A percentile compares a stretch with the other conserved stretches of the same genome.
phyloP scores from a whole-genome alignment of 129 eudicot genomes.

The Sambucus nigra region DNA sequence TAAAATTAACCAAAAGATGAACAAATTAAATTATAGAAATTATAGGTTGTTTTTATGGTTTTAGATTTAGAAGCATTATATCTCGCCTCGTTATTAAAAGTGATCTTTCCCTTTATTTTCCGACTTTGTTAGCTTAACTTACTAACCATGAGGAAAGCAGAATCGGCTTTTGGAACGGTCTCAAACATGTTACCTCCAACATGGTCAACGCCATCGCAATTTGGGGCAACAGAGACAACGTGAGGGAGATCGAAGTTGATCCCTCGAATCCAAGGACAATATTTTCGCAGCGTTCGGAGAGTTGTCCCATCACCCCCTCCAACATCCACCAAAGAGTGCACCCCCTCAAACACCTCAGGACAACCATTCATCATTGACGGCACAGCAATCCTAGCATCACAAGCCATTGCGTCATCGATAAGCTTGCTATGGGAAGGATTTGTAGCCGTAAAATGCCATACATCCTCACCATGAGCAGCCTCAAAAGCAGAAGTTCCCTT shows the following conservation, averaged over 20 bases:
- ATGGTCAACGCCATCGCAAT: constrained; percentile 26
- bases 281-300: constrained; percentile 23
- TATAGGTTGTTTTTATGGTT: too few relatives aligned
- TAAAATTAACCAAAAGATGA: constrained; percentile 5
- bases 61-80: too few relatives aligned
- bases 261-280: constrained; percentile 59
- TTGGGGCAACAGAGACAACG: constrained; percentile 34
- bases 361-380: constrained; percentile 22
- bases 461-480: constrained; percentile 39
- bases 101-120: too few relatives aligned
- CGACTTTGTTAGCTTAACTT: too few relatives aligned
- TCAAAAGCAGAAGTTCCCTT: constrained; percentile 23
- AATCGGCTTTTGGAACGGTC: constrained; percentile 53
- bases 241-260: constrained; percentile 65
- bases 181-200: constrained; percentile 67
- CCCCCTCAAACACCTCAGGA: constrained; percentile 41
- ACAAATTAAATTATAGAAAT: too few relatives aligned
- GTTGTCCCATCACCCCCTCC: constrained; percentile 73
- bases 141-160: constrained; percentile 46
- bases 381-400: constrained; percentile 39
- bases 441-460: constrained; percentile 36
- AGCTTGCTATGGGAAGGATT: constrained; percentile 45
- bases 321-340: constrained; percentile 55
- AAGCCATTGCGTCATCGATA: constrained; percentile 61
- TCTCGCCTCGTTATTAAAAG: too few relatives aligned